Evolutionary conservation across 192 early-diverging fungal genomes (phyloP).

Genomic region (Phycomyces blakesleeanus): DNA sequence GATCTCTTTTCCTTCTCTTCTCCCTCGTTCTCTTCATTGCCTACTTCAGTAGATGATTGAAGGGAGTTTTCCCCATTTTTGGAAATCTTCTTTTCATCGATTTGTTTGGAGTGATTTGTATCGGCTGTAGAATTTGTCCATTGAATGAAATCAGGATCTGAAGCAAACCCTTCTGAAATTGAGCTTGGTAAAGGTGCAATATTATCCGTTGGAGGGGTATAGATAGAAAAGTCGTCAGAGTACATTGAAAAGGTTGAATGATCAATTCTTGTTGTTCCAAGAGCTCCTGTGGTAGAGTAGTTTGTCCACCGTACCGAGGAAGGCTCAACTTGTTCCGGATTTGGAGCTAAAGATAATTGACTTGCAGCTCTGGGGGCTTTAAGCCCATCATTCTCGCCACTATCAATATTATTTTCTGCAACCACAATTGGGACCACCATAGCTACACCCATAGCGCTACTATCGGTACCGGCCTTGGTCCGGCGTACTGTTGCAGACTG

Average conservation of each 20-base stretch:
- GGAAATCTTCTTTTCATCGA: not conserved
- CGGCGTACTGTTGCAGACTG: conserved; percentile 2
- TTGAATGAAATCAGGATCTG: conserved; percentile 21
- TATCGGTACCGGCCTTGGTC: conserved; percentile 4
- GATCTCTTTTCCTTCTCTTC: not conserved
- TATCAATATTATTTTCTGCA: not conserved
- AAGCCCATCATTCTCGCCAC: not conserved
- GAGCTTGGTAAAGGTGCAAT: not conserved
- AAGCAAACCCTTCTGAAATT: conserved; percentile 4
- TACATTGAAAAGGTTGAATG: not conserved
- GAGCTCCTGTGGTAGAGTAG: not conserved
- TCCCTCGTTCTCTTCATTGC: not conserved
- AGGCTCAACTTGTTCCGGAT: not conserved
- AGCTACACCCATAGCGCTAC: conserved; percentile 1
- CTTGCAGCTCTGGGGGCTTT: not conserved
- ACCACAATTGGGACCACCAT: conserved; percentile 2
- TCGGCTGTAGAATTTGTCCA: conserved; percentile 15
- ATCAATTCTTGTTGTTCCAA: not conserved
- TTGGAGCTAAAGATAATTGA: not conserved
- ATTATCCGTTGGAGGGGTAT: not conserved
- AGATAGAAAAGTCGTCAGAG: not conserved
- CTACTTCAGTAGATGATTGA: not conserved
- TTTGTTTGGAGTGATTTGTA: not conserved
- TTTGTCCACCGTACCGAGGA: conserved; percentile 10
- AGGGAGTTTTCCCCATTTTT: not conserved